Base-by-base conservation (phyloP, 2,329 filamentous ascomycete species). In the Diaporthe citriasiana region DNA sequence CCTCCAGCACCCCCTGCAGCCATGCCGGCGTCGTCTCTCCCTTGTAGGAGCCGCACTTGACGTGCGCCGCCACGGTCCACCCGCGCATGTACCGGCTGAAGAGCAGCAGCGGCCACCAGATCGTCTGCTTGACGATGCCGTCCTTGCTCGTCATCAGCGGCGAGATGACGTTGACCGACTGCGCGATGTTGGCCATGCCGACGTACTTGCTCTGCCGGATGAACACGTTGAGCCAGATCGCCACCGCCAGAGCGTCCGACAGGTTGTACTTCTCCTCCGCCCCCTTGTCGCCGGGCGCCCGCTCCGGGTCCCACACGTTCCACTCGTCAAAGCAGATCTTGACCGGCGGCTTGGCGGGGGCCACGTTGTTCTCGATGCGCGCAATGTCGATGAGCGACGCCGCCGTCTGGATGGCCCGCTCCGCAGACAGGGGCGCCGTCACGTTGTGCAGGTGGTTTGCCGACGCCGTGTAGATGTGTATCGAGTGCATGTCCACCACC, bases 281-380 rank as follows among this genome's bases (percentile, higher is more conserved):
- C 22, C 93, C 93, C 75, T 89, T 82, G 78, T 93, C 90, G 22
- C 93, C 93, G 0, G 92, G 92, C 0, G 93, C 93, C 12, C 93
- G 89, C 70, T 87, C 85, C 0, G 93, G 92, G 78, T 94, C 93
- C 93, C 93, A 95, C 12, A 95, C 93, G 81, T 95, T 95, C 93
- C 93, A 95, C 82, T 95, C 93, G 80, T 95, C 93, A 80, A 95
- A 95, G 85, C 93, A 95, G 80, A 95, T 94, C 69, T 88, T 92
- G 60, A 90, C 92, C 4, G 88, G 85, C 5, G 89, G 88, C n/a
- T 92, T 89, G 0, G 85, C 84, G 0, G 87, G 83, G 0, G 92
- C 88, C 0, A 93, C 87, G 53, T 85, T 83, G 81, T 93, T 92
- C 81, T 94, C 91, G 79, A 94, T 91, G 45, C 92, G 87, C 0